Conservation (phyloP, 257 asterid species). For the Dorcoceras hygrometricum region DNA sequence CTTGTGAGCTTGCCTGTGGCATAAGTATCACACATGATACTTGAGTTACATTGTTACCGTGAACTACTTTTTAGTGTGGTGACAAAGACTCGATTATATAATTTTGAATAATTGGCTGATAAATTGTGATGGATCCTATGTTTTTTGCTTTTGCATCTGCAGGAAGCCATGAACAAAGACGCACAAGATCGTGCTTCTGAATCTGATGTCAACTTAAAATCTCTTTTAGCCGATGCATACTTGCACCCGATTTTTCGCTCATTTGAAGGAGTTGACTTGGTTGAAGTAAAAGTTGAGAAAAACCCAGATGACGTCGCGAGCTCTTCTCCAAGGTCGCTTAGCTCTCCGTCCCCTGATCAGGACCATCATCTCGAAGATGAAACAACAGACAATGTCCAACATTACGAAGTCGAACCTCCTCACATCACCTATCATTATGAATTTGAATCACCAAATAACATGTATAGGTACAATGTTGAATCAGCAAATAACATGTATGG, state of each 20-base stretch:
- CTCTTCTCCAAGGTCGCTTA: slow-evolving; percentile 26
- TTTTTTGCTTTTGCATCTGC: slow-evolving; percentile 13
- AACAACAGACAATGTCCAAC: slow-evolving; percentile 26
- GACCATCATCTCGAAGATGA: slow-evolving; percentile 25
- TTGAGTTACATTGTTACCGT: background rate
- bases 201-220: slow-evolving; percentile 45
- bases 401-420: slow-evolving; percentile 35
- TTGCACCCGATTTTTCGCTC: slow-evolving; percentile 84
- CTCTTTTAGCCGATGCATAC: slow-evolving; percentile 74
- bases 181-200: slow-evolving; percentile 43
- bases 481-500: background rate
- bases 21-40: background rate
- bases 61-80: no score
- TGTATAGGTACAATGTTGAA: slow-evolving; percentile 31
- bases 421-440: slow-evolving; percentile 25
- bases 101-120: background rate
- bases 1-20: background rate
- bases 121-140: background rate
- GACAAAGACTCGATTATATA: background rate
- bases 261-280: slow-evolving; percentile 55
- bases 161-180: slow-evolving; percentile 88
- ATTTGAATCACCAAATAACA: slow-evolving; percentile 19
- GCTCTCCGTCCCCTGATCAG: slow-evolving; percentile 31
- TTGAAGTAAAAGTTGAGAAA: slow-evolving; percentile 48
- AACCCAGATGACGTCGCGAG: slow-evolving; percentile 25